Evolutionary conservation across 306 rosid genomes (phyloP), one percentile per base, ranked within the genome.

Genomic region (Astragalus glycyphyllos): DNA sequence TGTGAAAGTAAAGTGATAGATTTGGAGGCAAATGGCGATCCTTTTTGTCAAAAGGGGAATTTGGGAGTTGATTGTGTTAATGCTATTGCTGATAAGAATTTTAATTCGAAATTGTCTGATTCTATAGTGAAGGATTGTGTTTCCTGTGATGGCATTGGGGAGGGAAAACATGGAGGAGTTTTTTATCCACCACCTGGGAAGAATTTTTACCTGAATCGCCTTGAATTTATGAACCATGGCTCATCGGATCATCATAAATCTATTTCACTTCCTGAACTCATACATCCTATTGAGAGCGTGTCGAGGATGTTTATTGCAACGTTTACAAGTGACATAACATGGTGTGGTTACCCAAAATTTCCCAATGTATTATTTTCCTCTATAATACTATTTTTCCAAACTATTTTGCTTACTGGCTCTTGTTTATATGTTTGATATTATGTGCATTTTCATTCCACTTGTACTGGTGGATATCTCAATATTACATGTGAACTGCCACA

Each of bases 221-320:
- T 87, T 48, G 73, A 81, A 1, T 77, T 74, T 60, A 58, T 68
- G 79, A 41, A 73, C 58, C 48, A 53, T 16, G 51, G 53, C 29
- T 74, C 85, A 32, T 68, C 74, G 2, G 61, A 71, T 16, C 65
- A 67, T 65, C 72, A 67, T 41, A 38, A 42, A 8, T 82, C 80
- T 29, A 74, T 86, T 68, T 82, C 96, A 44, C 84, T 90, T 71
- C 84, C 71, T 10, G 96, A 86, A 74, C 88, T 90, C 75, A 86
- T 90, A 69, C 57, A 79, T 77, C 96, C 96, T 32, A 84, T 90
- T 41, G 85, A 86, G 51, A 87, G 84, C 57, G 55, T 87, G 79
- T 74, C 84, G 5, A 73, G 83, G 75, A 80, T 90, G 66, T 90
- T 90, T 31, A 84, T 90, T 71, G 93, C 96, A 56, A 87, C 96